Percentiles rank a stretch among this genome's conserved stretches.
Conservation (phyloP, 768 basidiomycete genomes). For the Trametes cingulata region DNA sequence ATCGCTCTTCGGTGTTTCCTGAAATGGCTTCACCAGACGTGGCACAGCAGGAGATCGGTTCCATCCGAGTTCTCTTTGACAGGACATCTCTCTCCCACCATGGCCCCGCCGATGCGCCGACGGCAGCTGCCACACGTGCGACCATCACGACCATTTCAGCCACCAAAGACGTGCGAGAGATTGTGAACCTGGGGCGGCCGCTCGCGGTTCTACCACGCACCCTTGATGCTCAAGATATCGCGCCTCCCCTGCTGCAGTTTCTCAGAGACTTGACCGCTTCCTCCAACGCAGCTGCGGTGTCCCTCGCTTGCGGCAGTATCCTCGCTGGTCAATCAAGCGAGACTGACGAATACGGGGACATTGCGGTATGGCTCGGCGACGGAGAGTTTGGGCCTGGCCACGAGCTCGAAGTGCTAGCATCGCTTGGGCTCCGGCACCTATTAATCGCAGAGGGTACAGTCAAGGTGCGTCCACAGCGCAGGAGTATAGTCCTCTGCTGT, state of each 20-base stretch:
- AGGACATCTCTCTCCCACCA: background rate
- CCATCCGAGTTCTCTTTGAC: constrained; percentile 5
- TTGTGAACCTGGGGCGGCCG: background rate
- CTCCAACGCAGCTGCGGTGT: constrained; percentile 42
- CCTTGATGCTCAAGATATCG: background rate
- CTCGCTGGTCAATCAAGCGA: constrained; percentile 56
- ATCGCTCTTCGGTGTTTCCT: too few species aligned
- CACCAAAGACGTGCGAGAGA: background rate
- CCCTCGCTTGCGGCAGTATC: constrained; percentile 49
- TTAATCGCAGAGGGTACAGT: background rate
- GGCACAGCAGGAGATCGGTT: background rate
- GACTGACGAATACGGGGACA: constrained; percentile 56
- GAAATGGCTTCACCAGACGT: background rate
- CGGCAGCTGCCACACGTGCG: background rate
- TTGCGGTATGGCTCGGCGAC: constrained; percentile 52
- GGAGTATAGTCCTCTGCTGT: too few species aligned
- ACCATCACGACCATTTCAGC: background rate
- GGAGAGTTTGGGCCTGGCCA: constrained; percentile 38
- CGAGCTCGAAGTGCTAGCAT: constrained; percentile 34
- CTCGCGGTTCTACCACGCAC: background rate
- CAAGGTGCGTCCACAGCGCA: background rate
- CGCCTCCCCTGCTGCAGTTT: background rate
- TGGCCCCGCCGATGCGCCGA: background rate
- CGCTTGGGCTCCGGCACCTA: constrained; percentile 33
- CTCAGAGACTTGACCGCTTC: constrained; percentile 36